Conservation (phyloP, 176 grass and related monocot genomes). For the Aegilops sharonensis region DNA sequence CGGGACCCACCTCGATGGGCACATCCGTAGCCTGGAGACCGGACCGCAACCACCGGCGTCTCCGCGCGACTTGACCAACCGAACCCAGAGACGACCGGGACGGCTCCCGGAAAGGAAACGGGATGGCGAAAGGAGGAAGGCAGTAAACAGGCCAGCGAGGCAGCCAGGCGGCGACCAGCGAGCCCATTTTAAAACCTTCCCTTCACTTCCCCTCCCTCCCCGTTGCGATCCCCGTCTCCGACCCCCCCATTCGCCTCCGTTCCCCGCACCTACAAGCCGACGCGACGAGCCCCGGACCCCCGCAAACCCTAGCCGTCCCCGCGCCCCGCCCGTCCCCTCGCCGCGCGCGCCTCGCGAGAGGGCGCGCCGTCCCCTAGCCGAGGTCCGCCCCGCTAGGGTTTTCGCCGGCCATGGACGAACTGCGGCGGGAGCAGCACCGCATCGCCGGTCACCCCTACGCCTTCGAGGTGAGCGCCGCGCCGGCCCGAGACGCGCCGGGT, state of each 20-base stretch:
- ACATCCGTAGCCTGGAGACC: not conserved
- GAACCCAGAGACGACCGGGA: not conserved
- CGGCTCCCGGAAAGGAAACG: slow-evolving; percentile 17
- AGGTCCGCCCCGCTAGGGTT: slow-evolving; percentile 28
- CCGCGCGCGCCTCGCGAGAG: not conserved
- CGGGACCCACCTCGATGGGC: not conserved
- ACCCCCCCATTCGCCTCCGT: slow-evolving; percentile 12
- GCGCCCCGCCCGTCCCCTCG: not conserved
- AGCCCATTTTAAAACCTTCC: slow-evolving; percentile 41
- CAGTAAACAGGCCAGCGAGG: slow-evolving; percentile 10
- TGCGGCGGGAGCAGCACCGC: slow-evolving; percentile 9
- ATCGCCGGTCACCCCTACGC: slow-evolving; percentile 34
- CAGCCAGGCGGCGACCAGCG: not conserved
- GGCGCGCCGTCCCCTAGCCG: not conserved
- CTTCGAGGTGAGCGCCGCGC: slow-evolving; percentile 41
- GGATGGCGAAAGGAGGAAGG: not conserved
- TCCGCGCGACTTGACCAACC: not conserved
- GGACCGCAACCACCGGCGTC: not conserved
- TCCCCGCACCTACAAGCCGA: not conserved
- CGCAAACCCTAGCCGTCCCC: slow-evolving; percentile 27
- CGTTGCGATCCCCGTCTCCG: slow-evolving; percentile 1
- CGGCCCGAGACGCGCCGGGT: not conserved
- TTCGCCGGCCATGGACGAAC: slow-evolving; percentile 20
- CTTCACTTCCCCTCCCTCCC: not conserved
- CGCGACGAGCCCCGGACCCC: slow-evolving; percentile 1